These are phyloP conservation scores for Triangularia verruculosa DNA, from an alignment of 2,329 filamentous ascomycete genomes.

Conservation along the genomic window DNA sequence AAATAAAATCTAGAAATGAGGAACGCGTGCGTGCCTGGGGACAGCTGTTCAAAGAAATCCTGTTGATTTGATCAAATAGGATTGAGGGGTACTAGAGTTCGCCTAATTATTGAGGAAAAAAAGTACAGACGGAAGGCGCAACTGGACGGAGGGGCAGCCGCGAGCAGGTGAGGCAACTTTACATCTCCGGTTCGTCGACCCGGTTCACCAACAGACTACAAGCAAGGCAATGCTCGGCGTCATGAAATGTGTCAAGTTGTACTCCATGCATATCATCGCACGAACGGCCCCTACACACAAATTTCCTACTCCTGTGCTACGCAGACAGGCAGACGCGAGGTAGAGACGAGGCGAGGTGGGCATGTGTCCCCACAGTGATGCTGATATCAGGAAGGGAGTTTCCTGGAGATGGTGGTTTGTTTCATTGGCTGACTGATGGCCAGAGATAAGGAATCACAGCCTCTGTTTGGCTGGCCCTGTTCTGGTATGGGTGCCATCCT, in stretches of 20 bases:
- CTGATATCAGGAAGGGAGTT: conserved; percentile 17
- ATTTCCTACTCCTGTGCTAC: not conserved
- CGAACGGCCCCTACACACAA: not conserved
- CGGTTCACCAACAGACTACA: not conserved
- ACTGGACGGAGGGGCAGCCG: not conserved
- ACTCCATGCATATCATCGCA: not conserved
- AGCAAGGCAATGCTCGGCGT: not conserved
- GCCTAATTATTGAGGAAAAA: not conserved
- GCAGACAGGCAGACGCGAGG: not conserved
- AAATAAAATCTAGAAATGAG: not conserved
- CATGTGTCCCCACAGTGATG: conserved; percentile 8
- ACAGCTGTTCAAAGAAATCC: not conserved
- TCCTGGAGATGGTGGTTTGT: not conserved
- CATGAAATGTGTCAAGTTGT: not conserved
- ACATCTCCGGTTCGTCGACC: conserved; percentile 4
- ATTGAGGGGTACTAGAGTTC: not conserved
- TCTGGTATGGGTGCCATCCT: conserved; percentile 10
- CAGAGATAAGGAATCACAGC: conserved; percentile 25
- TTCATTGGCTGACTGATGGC: conserved; percentile 19
- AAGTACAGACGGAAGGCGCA: not conserved
- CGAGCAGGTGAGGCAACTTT: not conserved
- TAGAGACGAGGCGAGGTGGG: conserved; percentile 8
- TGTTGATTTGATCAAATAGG: not conserved
- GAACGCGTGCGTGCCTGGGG: not conserved
- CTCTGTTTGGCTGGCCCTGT: conserved; percentile 21